These are phyloP conservation scores for Vicia faba DNA, from an alignment of 306 rosid genomes.

Conservation along the genomic window DNA sequence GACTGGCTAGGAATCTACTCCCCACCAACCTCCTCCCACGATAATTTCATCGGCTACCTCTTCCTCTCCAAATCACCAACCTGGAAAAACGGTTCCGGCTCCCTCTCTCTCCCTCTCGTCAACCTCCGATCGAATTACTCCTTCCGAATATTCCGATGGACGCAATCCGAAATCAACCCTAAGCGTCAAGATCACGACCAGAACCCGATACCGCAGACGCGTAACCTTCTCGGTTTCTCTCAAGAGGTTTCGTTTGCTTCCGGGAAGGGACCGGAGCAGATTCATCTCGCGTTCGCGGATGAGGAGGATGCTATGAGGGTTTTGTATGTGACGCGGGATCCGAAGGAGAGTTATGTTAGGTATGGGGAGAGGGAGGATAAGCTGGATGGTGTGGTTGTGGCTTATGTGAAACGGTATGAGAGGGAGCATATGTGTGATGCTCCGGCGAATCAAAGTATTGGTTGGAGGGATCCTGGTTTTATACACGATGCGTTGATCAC, in stretches of 20 bases:
- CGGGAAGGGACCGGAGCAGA: slow-evolving; percentile 69
- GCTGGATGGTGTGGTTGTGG: slow-evolving; percentile 46
- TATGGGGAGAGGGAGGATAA: slow-evolving; percentile 52
- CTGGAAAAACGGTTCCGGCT: slow-evolving; percentile 75
- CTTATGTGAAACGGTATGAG: slow-evolving; percentile 69
- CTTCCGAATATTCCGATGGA: slow-evolving; percentile 86
- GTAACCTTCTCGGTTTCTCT: slow-evolving; percentile 54
- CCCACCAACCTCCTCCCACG: slow-evolving; percentile 60
- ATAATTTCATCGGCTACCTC: slow-evolving; percentile 71
- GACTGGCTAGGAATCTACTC: slow-evolving; percentile 89
- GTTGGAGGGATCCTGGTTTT: slow-evolving; percentile 95
- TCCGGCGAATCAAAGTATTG: slow-evolving; percentile 69
- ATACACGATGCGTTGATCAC: slow-evolving; percentile 74
- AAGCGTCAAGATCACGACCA: slow-evolving; percentile 68
- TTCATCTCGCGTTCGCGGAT: slow-evolving; percentile 72
- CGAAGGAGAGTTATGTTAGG: slow-evolving; percentile 46
- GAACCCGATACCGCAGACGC: slow-evolving; percentile 70
- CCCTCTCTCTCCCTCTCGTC: slow-evolving; percentile 55
- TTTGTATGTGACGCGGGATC: slow-evolving; percentile 63
- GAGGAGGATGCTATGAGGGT: slow-evolving; percentile 71
- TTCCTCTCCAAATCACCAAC: slow-evolving; percentile 63
- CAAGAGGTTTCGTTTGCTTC: slow-evolving; percentile 46
- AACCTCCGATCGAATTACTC: slow-evolving; percentile 81
- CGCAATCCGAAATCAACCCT: slow-evolving; percentile 58
- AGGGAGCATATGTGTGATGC: slow-evolving; percentile 80